Evolutionary conservation across 768 basidiomycete species (phyloP).

Genomic region (Xerocomus spinulosus): DNA sequence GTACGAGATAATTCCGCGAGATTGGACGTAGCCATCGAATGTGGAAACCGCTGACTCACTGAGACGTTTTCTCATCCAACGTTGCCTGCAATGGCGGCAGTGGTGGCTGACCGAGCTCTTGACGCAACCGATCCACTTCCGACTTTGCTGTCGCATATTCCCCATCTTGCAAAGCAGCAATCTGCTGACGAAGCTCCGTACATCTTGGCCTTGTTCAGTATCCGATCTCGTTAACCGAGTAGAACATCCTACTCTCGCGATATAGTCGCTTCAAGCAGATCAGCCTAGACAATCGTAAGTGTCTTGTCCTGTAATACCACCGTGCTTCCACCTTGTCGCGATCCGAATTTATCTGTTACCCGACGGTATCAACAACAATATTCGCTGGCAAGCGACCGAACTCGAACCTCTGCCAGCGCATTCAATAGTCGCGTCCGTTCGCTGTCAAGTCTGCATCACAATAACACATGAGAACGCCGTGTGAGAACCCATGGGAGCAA

Average conservation of each 20-base stretch:
- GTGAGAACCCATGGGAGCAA: neutral
- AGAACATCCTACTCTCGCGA: slow-evolving; percentile 53
- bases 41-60: slow-evolving; percentile 37
- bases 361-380: slow-evolving; percentile 10
- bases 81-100: slow-evolving; percentile 68
- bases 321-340: slow-evolving; percentile 55
- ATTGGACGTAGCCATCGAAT: neutral
- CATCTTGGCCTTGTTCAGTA: slow-evolving; percentile 42
- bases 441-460: slow-evolving; percentile 57
- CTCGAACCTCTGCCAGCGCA: slow-evolving; percentile 62
- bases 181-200: slow-evolving; percentile 61
- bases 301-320: slow-evolving; percentile 1
- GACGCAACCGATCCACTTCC: slow-evolving; percentile 72
- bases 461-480: slow-evolving; percentile 14
- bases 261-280: slow-evolving; percentile 62
- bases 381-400: slow-evolving; percentile 4
- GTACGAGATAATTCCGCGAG: slow-evolving; percentile 4
- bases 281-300: slow-evolving; percentile 41
- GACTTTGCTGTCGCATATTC: slow-evolving; percentile 71
- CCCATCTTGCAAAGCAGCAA: slow-evolving; percentile 62
- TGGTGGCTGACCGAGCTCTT: slow-evolving; percentile 72
- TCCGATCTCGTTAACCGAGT: neutral
- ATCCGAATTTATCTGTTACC: slow-evolving; percentile 68
- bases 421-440: slow-evolving; percentile 67
- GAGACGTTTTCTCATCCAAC: slow-evolving; percentile 62